Evolutionary conservation across 768 basidiomycete genomes (phyloP), one percentile per base, ranked within the genome.

Genomic region (Agaricus subrufescens): DNA sequence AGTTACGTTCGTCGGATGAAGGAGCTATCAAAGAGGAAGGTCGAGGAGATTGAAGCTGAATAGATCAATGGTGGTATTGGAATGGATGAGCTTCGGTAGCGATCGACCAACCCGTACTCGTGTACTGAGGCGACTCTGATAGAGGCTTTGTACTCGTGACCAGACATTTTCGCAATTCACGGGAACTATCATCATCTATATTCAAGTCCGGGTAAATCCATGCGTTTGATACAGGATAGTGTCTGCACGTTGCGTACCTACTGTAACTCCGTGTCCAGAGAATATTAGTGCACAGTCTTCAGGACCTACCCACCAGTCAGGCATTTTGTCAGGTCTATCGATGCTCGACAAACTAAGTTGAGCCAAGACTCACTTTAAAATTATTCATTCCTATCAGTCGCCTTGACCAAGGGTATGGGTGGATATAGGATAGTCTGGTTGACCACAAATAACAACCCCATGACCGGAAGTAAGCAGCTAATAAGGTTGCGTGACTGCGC

Each of bases 1-100:
- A 96, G 94, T 69, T 88, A 92, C 73, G 76, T 94, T 63, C 87
- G 89, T 54, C 83, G 94, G 60, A 94, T 94, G 91, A 92, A 86
- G 76, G 78, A 82, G 62, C 78, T 94, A 60, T 77, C 87, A 45
- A 89, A 87, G 71, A 81, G 82, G 69, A 93, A 89, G 65, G 64
- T 58, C 14, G 74, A 68, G 10, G 73, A 72, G 23, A 69, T 69
- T 11, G 74, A 67, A 7, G 71, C 72, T 27, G 27, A n/a, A 68
- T 69, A 30, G 75, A 74, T 63, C 66, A 15, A 43, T 29, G 39
- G 37, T 31, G 11, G 15, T 19, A 48, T 45, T 7, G 29, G 15
- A 45, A 10, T 42, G 40, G 5, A 19, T 38, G 31, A 44, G 49
- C 37, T 15, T 23, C 12, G 34, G 43, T 23, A 56, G 50, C 50